phyloP scores from a whole-genome alignment of 163 green algal genomes.

The Scenedesmus sp. region DNA sequence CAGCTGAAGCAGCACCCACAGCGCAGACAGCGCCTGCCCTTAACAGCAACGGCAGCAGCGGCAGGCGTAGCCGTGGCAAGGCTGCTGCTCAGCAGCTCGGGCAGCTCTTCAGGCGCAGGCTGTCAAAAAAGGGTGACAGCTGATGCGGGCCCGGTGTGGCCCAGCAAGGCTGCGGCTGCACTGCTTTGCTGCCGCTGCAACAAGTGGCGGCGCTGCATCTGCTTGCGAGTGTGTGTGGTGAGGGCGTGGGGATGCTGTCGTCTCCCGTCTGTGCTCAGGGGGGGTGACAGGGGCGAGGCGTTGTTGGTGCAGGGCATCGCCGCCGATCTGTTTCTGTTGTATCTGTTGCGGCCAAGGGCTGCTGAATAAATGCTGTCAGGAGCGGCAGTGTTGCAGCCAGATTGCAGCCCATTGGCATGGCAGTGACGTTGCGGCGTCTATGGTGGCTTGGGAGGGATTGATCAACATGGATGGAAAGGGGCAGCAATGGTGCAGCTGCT shows the following conservation, averaged over 20 bases:
- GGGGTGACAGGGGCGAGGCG: too few relatives aligned
- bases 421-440: background rate
- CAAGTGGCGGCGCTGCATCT: too few relatives aligned
- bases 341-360: background rate
- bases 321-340: background rate
- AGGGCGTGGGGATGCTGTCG: too few relatives aligned
- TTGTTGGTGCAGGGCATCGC: background rate
- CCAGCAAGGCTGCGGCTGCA: background rate
- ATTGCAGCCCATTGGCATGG: background rate
- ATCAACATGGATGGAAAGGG: background rate
- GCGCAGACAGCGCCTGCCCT: background rate
- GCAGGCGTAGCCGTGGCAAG: background rate
- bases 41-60: background rate
- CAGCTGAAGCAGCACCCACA: background rate
- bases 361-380: background rate
- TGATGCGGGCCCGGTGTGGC: background rate
- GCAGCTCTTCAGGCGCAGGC: background rate
- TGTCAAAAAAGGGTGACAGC: background rate
- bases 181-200: background rate
- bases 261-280: too few relatives aligned
- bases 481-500: background rate
- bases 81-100: background rate
- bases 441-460: background rate
- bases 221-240: background rate
- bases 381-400: background rate